phyloP scores from a whole-genome alignment of 2,329 filamentous ascomycete genomes.

The Fusarium siculi region DNA sequence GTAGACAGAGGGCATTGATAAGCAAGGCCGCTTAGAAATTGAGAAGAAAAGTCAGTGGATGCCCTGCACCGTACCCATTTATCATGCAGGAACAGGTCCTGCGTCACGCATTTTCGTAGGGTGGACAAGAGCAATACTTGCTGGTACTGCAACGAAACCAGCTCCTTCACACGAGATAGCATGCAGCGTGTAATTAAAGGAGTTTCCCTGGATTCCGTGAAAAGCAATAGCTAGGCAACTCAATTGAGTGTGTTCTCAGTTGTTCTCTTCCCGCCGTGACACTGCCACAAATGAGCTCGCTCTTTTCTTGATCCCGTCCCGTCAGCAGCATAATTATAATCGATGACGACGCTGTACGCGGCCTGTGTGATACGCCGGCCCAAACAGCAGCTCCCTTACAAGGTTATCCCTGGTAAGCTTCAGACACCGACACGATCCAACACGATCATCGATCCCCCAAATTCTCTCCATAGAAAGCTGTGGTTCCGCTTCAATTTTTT shows the following conservation, averaged over 20 bases:
- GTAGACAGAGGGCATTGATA: neutral
- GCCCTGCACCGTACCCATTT: neutral
- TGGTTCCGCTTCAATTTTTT: conserved; percentile 14
- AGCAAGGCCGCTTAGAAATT: conserved; percentile 3
- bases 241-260: neutral
- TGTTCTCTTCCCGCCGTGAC: neutral
- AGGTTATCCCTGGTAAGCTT: conserved; percentile 20
- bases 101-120: conserved; percentile 9
- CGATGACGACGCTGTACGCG: conserved; percentile 36
- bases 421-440: conserved; percentile 13
- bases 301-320: neutral
- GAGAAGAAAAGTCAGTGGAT: neutral
- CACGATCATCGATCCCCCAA: conserved; percentile 28
- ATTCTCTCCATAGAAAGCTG: neutral
- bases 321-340: conserved; percentile 19
- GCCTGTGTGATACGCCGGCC: conserved; percentile 19
- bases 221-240: neutral
- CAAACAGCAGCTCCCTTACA: conserved; percentile 7
- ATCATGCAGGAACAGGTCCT: conserved; percentile 31
- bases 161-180: neutral
- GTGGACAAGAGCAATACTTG: neutral
- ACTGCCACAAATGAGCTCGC: neutral
- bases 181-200: neutral
- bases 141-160: neutral
- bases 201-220: neutral